Base-by-base conservation (phyloP, 202 grass and related monocot genomes). In the Zoysia matrella region DNA sequence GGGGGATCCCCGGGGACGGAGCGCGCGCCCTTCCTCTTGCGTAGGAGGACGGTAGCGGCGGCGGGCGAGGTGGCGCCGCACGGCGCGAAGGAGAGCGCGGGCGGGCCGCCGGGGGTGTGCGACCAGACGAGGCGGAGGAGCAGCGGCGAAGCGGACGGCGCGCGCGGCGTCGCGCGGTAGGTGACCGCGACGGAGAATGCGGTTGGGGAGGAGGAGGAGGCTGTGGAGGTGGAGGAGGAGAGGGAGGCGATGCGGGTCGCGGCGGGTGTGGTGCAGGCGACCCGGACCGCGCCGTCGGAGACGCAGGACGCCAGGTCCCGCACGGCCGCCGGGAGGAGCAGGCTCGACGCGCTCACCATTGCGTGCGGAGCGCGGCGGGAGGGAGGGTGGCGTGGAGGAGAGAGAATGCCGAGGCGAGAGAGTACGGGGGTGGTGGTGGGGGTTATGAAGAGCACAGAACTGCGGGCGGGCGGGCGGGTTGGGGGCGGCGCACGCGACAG, bases 241-340 rank as follows among this genome's bases (percentile, higher is more conserved):
- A 44, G 30, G 76, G 82, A 54, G 49, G 84, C 5, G 12, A 80
- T 74, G 49, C 66, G 74, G 0, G 87, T 85, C 58, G 90, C 62
- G 36, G 90, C 52, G 4, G 85, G 74, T 4, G 87, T 66, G 57
- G 86, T 78, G 76, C 89, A 90, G 46, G 89, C 88, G 60, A 92
- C 86, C 56, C 92, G 88, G 53, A 91, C 88, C 58, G 95, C 92
- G 81, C 93, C 86, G 78, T 91, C 88, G 71, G 86, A 83, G 89
- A 95, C 84, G 89, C 96, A 98, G 73, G 96, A 93, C 1, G 89
- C 95, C 61, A 98, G 91, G 78, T 84, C 90, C 74, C 90, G 92
- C 78, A 98, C 79, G 12, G 88, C 72, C 7, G 91, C 66, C 2
- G 87, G 89, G 1, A 93, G 90, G 50, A 95, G 89, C n/a, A 83